phyloP scores from a whole-genome alignment of 305 asterid species.

The Fraxinus dipetala region DNA sequence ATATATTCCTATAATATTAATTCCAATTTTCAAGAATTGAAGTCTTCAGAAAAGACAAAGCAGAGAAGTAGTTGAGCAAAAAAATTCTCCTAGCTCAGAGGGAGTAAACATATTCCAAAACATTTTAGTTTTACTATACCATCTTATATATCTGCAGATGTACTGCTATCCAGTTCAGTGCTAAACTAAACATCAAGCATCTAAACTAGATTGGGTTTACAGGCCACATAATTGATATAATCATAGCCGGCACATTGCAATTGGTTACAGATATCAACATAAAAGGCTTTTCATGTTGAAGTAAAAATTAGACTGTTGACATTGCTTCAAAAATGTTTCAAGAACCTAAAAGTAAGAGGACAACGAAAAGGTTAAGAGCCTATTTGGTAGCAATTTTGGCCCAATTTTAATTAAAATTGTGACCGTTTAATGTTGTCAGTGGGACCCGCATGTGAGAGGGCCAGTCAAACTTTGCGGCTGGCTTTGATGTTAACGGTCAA shows the following conservation, averaged over 20 bases:
- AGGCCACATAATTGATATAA: not conserved
- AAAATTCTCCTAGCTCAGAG: not conserved
- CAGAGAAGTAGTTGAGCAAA: not conserved
- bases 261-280: conserved; percentile 4
- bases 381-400: no score
- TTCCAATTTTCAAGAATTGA: not conserved
- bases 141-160: not conserved
- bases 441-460: no score
- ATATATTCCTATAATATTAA: not conserved
- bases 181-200: not conserved
- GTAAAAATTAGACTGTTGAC: not conserved
- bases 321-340: not conserved
- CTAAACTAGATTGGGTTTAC: not conserved
- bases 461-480: no score
- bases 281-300: not conserved
- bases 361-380: not conserved
- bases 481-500: no score
- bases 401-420: no score
- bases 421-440: no score
- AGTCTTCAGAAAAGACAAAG: not conserved
- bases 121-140: not conserved
- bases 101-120: not conserved
- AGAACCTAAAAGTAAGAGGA: not conserved
- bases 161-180: not conserved
- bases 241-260: not conserved